Evolutionary conservation across 2,329 filamentous ascomycete genomes (phyloP).

Genomic region (Fusarium heterosporum): DNA sequence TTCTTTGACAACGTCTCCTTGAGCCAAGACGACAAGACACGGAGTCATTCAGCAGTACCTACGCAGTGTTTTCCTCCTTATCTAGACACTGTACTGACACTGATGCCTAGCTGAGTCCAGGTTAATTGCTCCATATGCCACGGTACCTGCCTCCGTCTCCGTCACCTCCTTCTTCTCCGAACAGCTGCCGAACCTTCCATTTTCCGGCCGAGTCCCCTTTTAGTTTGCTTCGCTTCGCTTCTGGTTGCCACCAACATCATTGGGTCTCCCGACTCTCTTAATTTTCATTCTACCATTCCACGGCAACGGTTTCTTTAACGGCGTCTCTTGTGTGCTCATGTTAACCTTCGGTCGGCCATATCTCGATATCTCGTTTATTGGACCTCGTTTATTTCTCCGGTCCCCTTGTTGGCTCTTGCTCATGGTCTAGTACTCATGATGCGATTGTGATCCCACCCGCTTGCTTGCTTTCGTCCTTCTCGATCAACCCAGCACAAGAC

Average conservation of each 20-base stretch:
- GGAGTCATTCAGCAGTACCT: not conserved
- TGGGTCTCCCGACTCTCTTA: slow-evolving; percentile 25
- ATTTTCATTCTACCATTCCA: slow-evolving; percentile 28
- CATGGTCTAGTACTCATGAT: slow-evolving; percentile 42
- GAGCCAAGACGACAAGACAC: not conserved
- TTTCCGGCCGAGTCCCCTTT: slow-evolving; percentile 42
- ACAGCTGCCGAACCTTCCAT: slow-evolving; percentile 34
- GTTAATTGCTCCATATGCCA: not conserved
- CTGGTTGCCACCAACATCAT: slow-evolving; percentile 31
- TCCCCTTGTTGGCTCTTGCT: slow-evolving; percentile 11
- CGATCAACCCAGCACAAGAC: not conserved
- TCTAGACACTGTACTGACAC: not conserved
- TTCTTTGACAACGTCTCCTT: not conserved
- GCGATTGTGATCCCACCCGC: slow-evolving; percentile 39
- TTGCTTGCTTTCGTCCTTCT: slow-evolving; percentile 8
- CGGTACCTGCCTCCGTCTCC: not conserved
- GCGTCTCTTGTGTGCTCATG: slow-evolving; percentile 10
- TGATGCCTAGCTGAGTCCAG: not conserved
- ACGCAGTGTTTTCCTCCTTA: not conserved
- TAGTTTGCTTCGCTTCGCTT: slow-evolving; percentile 24
- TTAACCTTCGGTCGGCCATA: slow-evolving; percentile 11
- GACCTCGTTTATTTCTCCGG: slow-evolving; percentile 3
- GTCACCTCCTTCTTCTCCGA: slow-evolving; percentile 22
- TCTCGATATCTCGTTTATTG: slow-evolving; percentile 3
- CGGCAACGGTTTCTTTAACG: slow-evolving; percentile 17